Conservation (phyloP, 257 asterid genomes). For the Gentiana straminea region DNA sequence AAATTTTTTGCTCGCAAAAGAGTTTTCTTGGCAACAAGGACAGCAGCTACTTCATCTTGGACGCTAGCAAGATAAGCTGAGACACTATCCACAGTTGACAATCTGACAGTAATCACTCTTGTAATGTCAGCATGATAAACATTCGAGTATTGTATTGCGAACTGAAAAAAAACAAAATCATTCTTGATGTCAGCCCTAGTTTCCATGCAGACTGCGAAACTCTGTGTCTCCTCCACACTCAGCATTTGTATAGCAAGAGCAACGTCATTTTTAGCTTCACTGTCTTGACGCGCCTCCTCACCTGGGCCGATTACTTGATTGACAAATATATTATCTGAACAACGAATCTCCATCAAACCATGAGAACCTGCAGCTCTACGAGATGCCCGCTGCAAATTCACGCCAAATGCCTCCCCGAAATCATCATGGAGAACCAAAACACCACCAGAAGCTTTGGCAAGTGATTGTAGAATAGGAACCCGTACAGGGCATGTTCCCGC, state of each 20-base stretch:
- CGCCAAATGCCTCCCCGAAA: conserved; percentile 98
- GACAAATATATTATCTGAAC: conserved; percentile 76
- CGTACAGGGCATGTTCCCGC: conserved; percentile 96
- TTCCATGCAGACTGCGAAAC: conserved; percentile 77
- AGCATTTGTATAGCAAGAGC: conserved; percentile 68
- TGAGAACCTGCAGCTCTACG: conserved; percentile 81
- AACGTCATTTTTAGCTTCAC: conserved; percentile 49
- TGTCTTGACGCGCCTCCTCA: conserved; percentile 73
- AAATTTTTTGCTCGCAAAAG: conserved; percentile 61
- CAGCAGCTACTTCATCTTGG: conserved; percentile 90
- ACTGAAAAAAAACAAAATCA: conserved; percentile 77
- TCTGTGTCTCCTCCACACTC: conserved; percentile 84
- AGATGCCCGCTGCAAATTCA: conserved; percentile 93
- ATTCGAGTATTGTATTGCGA: conserved; percentile 64
- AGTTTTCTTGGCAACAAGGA: conserved; percentile 75
- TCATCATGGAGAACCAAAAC: conserved; percentile 81
- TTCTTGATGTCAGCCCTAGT: conserved; percentile 69
- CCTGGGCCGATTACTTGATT: conserved; percentile 94
- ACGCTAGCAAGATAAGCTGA: conserved; percentile 77
- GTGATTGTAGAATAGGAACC: conserved; percentile 70
- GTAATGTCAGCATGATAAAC: conserved; percentile 80
- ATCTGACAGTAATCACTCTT: conserved; percentile 73
- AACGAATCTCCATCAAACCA: conserved; percentile 79
- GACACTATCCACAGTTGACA: conserved; percentile 80
- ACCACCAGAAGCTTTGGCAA: conserved; percentile 88